Percentiles rank a stretch among this genome's conserved stretches.
Conservation (phyloP, 1,284 basidiomycete species). For the Ustilago tritici region DNA sequence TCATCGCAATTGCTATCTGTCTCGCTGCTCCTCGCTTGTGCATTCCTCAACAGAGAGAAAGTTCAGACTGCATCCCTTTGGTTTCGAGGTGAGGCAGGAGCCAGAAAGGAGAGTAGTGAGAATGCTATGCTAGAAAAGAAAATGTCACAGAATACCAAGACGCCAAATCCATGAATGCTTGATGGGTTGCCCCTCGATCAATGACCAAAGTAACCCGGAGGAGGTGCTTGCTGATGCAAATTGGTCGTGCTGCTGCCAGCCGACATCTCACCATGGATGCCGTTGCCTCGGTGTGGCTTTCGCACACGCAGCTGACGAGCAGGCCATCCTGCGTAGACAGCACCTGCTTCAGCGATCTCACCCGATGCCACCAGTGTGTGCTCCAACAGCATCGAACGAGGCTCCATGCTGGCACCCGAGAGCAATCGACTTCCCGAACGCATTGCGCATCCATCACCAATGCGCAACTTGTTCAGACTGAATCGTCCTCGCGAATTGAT, state of each 20-base stretch:
- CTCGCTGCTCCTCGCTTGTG: too few species aligned
- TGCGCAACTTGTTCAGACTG: conserved; percentile 67
- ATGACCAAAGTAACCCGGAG: conserved; percentile 51
- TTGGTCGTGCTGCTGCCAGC: conserved; percentile 48
- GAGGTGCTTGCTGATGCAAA: conserved; percentile 39
- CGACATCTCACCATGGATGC: conserved; percentile 41
- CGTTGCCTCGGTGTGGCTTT: conserved; percentile 34
- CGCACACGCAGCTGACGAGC: conserved; percentile 62
- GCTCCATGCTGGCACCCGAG: conserved; percentile 68
- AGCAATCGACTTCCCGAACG: conserved; percentile 66
- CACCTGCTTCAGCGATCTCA: conserved; percentile 68
- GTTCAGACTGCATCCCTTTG: not conserved
- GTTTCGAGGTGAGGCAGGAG: not conserved
- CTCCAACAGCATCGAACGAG: conserved; percentile 68
- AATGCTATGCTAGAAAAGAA: conserved; percentile 7
- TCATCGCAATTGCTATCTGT: too few species aligned
- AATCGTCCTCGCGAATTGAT: conserved; percentile 69
- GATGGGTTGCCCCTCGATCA: conserved; percentile 8
- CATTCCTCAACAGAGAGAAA: not conserved
- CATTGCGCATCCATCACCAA: conserved; percentile 68
- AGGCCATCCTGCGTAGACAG: conserved; percentile 69
- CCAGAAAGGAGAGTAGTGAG: conserved; percentile 1
- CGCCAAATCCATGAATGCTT: not conserved
- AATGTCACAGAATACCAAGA: not conserved
- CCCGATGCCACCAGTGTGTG: conserved; percentile 69